These are phyloP conservation scores for Lonicera japonica DNA, from an alignment of 129 eudicot species.

Conservation along the genomic window DNA sequence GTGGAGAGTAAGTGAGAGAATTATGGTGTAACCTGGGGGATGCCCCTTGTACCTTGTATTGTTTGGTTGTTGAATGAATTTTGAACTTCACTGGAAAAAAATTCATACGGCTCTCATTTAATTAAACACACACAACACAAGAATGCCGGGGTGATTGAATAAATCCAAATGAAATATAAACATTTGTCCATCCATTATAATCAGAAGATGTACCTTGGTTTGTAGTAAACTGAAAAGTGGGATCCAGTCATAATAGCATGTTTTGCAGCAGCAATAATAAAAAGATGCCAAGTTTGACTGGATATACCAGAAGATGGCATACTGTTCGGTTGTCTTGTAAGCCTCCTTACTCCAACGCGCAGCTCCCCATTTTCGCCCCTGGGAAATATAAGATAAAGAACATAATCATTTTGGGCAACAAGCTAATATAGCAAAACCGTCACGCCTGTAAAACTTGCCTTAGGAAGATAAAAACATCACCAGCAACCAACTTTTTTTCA, in stretches of 20 bases:
- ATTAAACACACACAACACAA: no score
- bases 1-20: no score
- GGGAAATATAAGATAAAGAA: constrained; percentile 10
- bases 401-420: not conserved
- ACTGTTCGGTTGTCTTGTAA: constrained; percentile 66
- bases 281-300: constrained; percentile 91
- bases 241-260: constrained; percentile 87
- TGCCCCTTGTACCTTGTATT: no score
- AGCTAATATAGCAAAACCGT: not conserved
- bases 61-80: no score
- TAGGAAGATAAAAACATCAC: constrained; percentile 91
- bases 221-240: constrained; percentile 72
- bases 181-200: not conserved
- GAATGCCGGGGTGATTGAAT: no score
- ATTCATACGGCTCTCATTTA: no score
- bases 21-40: no score
- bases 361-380: constrained; percentile 92
- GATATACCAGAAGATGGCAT: constrained; percentile 98
- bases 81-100: no score
- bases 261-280: constrained; percentile 93
- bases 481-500: constrained; percentile 90
- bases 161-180: not conserved
- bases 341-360: constrained; percentile 89
- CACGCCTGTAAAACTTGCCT: constrained; percentile 39
- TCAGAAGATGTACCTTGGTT: constrained; percentile 63